Conservation (phyloP, 495 filamentous ascomycete genomes). For the Penicillium ochrochloron region DNA sequence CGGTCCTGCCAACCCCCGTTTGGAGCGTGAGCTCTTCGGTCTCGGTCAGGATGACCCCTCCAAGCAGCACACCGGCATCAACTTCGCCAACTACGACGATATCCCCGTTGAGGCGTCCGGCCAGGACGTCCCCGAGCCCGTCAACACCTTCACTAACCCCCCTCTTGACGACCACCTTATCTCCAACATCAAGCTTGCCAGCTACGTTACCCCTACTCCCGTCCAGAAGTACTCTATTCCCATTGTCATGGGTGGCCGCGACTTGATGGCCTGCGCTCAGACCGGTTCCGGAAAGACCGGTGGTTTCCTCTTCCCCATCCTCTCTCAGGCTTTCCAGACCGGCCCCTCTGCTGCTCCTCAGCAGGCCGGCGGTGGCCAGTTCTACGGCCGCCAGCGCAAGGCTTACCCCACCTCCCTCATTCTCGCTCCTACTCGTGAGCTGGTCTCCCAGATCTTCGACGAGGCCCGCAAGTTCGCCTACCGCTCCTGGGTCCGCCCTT, state of each 20-base stretch:
- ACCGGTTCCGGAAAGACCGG: conserved; percentile 99
- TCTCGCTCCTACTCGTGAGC: conserved; percentile 93
- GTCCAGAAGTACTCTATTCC: conserved; percentile 99
- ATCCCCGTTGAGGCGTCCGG: conserved; percentile 98
- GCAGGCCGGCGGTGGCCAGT: conserved; percentile 57
- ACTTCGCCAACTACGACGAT: conserved; percentile 99
- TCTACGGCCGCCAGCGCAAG: conserved; percentile 86
- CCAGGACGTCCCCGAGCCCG: conserved; percentile 89
- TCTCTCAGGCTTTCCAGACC: conserved; percentile 91
- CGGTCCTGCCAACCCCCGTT: conserved; percentile 81
- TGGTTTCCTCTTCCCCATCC: conserved; percentile 97
- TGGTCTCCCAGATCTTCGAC: conserved; percentile 98
- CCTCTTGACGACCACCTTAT: conserved; percentile 91
- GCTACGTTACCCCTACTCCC: conserved; percentile 92
- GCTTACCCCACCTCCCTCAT: conserved; percentile 96
- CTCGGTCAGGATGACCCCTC: conserved; percentile 84
- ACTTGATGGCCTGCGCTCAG: conserved; percentile 98
- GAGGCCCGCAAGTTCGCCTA: conserved; percentile 98
- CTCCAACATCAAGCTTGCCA: conserved; percentile 87
- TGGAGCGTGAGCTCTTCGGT: conserved; percentile 96
- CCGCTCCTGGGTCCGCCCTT: conserved; percentile 97
- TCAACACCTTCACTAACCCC: conserved; percentile 87
- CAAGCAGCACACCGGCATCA: conserved; percentile 97
- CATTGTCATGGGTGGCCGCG: conserved; percentile 94
- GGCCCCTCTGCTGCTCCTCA: conserved; percentile 75